Base-by-base conservation (phyloP, 2,329 filamentous ascomycete species). In the Alternaria arborescens region DNA sequence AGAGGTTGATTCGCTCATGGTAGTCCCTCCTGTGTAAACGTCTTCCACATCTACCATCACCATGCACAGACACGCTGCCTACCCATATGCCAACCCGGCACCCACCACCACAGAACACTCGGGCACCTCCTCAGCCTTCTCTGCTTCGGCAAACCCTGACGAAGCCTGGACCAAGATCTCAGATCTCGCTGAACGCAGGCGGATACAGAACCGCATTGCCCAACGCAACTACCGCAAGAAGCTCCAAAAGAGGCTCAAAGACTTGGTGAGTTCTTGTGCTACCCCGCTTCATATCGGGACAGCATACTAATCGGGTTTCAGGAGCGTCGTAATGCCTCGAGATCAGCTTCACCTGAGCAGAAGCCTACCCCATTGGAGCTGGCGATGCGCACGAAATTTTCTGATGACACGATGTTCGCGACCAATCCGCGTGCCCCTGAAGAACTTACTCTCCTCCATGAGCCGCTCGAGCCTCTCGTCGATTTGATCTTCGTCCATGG, bases 101-200 rank as follows among this genome's bases (percentile, higher is more conserved):
- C 67, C 77, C 77, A 74, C 77, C 71, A 70, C 79, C 65, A 74
- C 80, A 61, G 88, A 90, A 78, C 89, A 92, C 76, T 89, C 90
- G 72, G 90, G 89, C 77, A 96, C 92, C 64, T 97, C 93, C 83
- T 97, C 93, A 82, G 94, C 94, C 71, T 97, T 97, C 84, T 96
- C 92, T 82, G 91, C 91, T 73, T 96, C 93, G 66, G 94, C 94
- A 72, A 95, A 97, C 79, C 92, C 94, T 55, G 94, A 97, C 76
- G 94, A 98, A 82, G 94, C 98, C 83, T 98, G 94, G 94, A 97
- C 94, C 77, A 97, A 97, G 88, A 97, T 98, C 78, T 97, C 94
- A 59, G 94, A 98, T 80, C 89, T 98, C 61, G 94, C 94, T 52
- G 94, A 97, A 82, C 89, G 95, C 76, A 86, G 94, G 74, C 88